Base-by-base conservation (phyloP, 164 flowering plant species). In the Chimonanthus salicifolius region DNA sequence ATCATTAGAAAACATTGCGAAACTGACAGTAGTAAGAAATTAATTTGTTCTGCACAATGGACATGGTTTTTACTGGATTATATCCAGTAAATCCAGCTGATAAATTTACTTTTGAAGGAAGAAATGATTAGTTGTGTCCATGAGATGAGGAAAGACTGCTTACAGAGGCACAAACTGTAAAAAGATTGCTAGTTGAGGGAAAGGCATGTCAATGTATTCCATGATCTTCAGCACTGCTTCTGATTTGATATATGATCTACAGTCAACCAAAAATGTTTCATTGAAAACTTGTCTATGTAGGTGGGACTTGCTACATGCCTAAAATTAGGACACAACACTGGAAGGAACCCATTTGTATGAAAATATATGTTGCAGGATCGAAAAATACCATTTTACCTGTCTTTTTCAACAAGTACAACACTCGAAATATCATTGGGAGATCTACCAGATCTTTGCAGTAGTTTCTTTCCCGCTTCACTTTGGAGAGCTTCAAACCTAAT, bases 381-480 rank as follows among this genome's bases (percentile, higher is more conserved):
- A 45, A n/a, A 43, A 63, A 47, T 50, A 71, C 46, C 33, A 2
- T 49, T 7, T 51, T 33, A 73, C 75, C 97, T 87, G 5, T 92
- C 88, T 74, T 88, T 84, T 64, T 92, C 95, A 70, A 94, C 97
- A 67, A 94, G 92, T 2, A 94, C 98, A 20, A 94, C 97, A 82
- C 98, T 94, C n/a, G 98, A 92, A 74, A 92, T 92, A 80, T 94
- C 98, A 85, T 94, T 92, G 68, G 97, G 97, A 47, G 88, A 89
- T 83, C 98, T 90, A 71, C 97, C 97, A 13, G 97, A 89, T 80
- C 98, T 88, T 84, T 82, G 83, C 70, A 94, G 78, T 21, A 94
- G 82, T 5, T 85, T 85, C 84, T 77, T 89, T 13, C 98, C 98
- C 15, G 92, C 84, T 77, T 94, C 95, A 76, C 98, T 94, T 70